phyloP scores from a whole-genome alignment of 2,329 filamentous ascomycete genomes.

The Penicillium sp. region DNA sequence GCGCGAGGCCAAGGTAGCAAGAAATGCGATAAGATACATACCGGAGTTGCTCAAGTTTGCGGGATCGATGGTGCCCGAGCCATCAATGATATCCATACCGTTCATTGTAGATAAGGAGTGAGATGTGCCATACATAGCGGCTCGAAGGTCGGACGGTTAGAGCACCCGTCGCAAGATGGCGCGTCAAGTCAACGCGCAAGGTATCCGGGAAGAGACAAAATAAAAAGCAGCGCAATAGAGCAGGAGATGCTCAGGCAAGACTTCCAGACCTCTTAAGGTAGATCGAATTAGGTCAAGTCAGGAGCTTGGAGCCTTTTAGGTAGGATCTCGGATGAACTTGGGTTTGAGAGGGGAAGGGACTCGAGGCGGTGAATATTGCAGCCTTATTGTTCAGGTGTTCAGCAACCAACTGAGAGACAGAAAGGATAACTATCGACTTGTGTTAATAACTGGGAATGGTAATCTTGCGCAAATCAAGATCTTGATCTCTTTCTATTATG shows the following conservation, averaged over 20 bases:
- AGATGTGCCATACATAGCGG: conserved; percentile 47
- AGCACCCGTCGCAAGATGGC: conserved; percentile 30
- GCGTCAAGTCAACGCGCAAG: conserved; percentile 32
- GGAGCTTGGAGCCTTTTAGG: conserved; percentile 19
- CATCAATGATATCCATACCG: conserved; percentile 62
- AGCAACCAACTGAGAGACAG: neutral
- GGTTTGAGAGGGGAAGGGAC: conserved; percentile 25
- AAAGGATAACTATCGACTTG: neutral
- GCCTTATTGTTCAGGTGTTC: conserved; percentile 8
- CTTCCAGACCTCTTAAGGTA: conserved; percentile 20
- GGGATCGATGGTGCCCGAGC: conserved; percentile 87
- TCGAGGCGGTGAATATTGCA: conserved; percentile 24
- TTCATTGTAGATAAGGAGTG: conserved; percentile 62
- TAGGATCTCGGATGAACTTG: conserved; percentile 20
- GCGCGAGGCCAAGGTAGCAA: neutral
- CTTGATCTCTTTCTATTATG: neutral
- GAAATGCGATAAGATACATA: conserved; percentile 49
- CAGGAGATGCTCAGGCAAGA: conserved; percentile 29
- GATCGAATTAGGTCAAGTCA: conserved; percentile 20
- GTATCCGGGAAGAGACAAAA: conserved; percentile 16
- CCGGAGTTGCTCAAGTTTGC: conserved; percentile 77
- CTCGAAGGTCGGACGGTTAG: conserved; percentile 30
- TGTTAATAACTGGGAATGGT: neutral
- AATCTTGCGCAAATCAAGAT: neutral
- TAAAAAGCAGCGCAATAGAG: conserved; percentile 22